Base-by-base conservation (phyloP, 176 grass and related monocot genomes). In the Cymbopogon citratus region DNA sequence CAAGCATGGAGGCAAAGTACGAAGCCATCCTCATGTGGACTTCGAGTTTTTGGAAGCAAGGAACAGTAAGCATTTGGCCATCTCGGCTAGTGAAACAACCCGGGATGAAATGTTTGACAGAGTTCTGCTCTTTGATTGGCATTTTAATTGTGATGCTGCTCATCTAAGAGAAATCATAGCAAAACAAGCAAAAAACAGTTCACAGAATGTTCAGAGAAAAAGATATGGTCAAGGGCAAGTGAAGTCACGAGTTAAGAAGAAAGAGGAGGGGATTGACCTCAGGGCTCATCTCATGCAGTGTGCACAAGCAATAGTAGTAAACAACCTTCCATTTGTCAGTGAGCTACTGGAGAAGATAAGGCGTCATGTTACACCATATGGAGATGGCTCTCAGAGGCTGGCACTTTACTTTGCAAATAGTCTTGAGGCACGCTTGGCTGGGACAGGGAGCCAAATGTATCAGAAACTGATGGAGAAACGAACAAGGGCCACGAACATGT, bases 371-470 rank as follows among this genome's bases (percentile, higher is more conserved):
- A 83, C 65, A 2, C 74, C 85, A 16, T 28, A 73, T 19, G 89
- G 92, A 80, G 85, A 94, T 85, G 66, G 56, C 21, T 80, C 68
- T 49, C 84, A 92, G 57, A 89, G 89, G 52, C 65, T 92, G 65
- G 92, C 89, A 49, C 31, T 85, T 81, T 88, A 86, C 34, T 85
- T 94, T 24, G 92, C 73, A 7, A 66, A 91, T 54, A 84, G 44
- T 60, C 87, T 94, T 2, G 81, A 94, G 82, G 92, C 89, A n/a
- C 89, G 85, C n/a, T 80, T 95, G 81, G 59, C 21, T 57, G 92
- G 92, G 73, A 86, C 45, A 1, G 85, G 85, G 28, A 84, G 48
- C 33, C 85, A 88, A 15, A 45, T 92, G 7, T 90, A 94, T 39
- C 44, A 61, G 38, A 69, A 73, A 11, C 57, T 83, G 8, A 51